Base-by-base conservation (phyloP, 345 rosid genomes). In the Turritis glabra region DNA sequence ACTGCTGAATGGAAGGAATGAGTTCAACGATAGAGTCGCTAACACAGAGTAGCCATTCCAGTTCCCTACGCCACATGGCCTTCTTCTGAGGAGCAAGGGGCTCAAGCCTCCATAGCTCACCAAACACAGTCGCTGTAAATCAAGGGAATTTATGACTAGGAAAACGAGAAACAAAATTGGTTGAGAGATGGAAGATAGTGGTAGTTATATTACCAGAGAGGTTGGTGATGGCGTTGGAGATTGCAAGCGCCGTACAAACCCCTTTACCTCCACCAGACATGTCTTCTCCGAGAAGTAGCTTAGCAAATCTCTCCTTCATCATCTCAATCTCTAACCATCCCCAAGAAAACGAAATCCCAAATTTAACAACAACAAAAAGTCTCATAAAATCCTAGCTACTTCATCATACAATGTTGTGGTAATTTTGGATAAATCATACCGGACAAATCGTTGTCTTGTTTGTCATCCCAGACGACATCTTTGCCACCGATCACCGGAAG, bases 261-360 rank as follows among this genome's bases (percentile, higher is more conserved):
- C 99, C 98, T 82, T 96, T 92, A 5, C 99, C 98, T 59, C 98
- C 96, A 21, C 98, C 99, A 14, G 99, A 96, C 99, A 96, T 96
- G 79, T 96, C 99, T 57, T 96, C 99, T 53, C 99, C 99, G 2
- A 95, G 77, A 59, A 96, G 92, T 51, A 96, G 89, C 88, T 96
- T 96, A 5, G 98, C 94, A 67, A 92, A 96, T 82, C 97, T 89
- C 83, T 96, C 99, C 77, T 89, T 96, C 99, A 96, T 96, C 97
- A 92, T 84, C 79, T 90, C 99, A 64, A 86, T 77, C 74, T 92
- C 99, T 92, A 59, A 73, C 40, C 25, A 59, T 74, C 40, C 25
- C 41, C 27, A 46, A 8, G 7, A 11, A 21, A 25, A 46, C 3
- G 43, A 69, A 21, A 10, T 29, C 15, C n/a, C 29, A 50, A 21